These are phyloP conservation scores for Trichoderma arundinaceum DNA, from an alignment of 2,329 filamentous ascomycete species.

Conservation along the genomic window DNA sequence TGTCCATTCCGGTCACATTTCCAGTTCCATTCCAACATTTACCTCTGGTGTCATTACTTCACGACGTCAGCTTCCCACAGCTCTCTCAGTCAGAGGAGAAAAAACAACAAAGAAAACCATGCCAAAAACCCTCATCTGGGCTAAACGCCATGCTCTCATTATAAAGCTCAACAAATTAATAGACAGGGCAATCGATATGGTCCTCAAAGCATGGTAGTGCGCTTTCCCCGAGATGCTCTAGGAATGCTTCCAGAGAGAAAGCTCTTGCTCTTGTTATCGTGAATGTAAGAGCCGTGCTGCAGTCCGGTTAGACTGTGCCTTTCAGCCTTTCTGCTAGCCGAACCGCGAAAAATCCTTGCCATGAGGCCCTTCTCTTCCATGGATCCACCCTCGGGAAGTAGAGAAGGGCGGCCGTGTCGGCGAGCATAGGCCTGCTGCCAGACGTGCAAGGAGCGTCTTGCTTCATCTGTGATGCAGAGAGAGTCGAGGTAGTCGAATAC, in stretches of 20 bases:
- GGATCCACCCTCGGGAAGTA: slow-evolving; percentile 49
- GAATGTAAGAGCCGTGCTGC: slow-evolving; percentile 7
- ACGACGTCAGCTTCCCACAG: neutral
- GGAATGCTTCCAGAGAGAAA: slow-evolving; percentile 20
- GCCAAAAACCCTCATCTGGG: neutral
- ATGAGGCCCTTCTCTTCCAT: slow-evolving; percentile 42
- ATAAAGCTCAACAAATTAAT: neutral
- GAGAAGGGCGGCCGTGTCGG: slow-evolving; percentile 43
- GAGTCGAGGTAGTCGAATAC: slow-evolving; percentile 55
- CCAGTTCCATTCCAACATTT: slow-evolving; percentile 20
- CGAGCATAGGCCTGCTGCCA: slow-evolving; percentile 60
- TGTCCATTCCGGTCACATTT: slow-evolving; percentile 19
- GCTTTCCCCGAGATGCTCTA: slow-evolving; percentile 11
- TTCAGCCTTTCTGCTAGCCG: slow-evolving; percentile 33
- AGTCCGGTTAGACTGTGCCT: slow-evolving; percentile 35
- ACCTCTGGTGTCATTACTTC: neutral
- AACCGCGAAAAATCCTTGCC: slow-evolving; percentile 40
- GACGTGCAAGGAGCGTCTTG: slow-evolving; percentile 52
- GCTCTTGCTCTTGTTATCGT: slow-evolving; percentile 22
- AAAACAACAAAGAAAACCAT: neutral
- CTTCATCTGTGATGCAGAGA: slow-evolving; percentile 55
- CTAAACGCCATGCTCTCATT: neutral
- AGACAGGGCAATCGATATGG: neutral
- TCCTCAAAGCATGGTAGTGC: slow-evolving; percentile 25
- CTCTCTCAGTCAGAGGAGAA: neutral